These are phyloP conservation scores for Diospyros kaki DNA, from an alignment of 148 eudicot genomes.

Conservation along the genomic window DNA sequence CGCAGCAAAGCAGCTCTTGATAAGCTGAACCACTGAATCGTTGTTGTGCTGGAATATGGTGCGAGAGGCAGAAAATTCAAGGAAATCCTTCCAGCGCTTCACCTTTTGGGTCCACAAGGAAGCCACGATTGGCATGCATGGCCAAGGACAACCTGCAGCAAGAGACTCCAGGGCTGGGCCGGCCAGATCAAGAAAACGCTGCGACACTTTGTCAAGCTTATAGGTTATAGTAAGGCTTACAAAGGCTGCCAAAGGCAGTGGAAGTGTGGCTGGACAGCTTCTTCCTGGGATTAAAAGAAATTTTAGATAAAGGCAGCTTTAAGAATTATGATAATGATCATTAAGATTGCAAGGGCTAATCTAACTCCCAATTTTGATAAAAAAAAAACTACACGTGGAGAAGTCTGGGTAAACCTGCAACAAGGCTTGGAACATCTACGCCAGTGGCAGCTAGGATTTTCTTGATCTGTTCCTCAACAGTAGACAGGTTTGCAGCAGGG, in stretches of 20 bases:
- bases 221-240: constrained; percentile 95
- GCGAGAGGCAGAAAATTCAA: constrained; percentile 78
- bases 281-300: too few relatives aligned
- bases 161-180: constrained; percentile 93
- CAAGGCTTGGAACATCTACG: too few relatives aligned
- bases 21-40: constrained; percentile 77
- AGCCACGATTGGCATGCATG: constrained; percentile 89
- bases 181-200: constrained; percentile 84
- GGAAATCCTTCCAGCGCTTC: constrained; percentile 80
- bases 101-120: constrained; percentile 92
- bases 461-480: too few relatives aligned
- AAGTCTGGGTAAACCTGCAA: too few relatives aligned
- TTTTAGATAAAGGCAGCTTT: too few relatives aligned
- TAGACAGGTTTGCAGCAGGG: too few relatives aligned
- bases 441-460: too few relatives aligned
- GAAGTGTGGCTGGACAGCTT: constrained; percentile 69
- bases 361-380: too few relatives aligned
- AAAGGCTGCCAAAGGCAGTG: constrained; percentile 93
- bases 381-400: too few relatives aligned
- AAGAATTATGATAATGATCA: too few relatives aligned
- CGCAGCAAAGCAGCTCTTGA: constrained; percentile 64
- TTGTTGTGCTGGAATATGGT: constrained; percentile 83
- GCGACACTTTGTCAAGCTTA: constrained; percentile 84
- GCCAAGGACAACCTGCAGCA: constrained; percentile 96
- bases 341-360: too few relatives aligned